Evolutionary conservation across 345 rosid genomes (phyloP).

Genomic region (Moricandia arvensis): DNA sequence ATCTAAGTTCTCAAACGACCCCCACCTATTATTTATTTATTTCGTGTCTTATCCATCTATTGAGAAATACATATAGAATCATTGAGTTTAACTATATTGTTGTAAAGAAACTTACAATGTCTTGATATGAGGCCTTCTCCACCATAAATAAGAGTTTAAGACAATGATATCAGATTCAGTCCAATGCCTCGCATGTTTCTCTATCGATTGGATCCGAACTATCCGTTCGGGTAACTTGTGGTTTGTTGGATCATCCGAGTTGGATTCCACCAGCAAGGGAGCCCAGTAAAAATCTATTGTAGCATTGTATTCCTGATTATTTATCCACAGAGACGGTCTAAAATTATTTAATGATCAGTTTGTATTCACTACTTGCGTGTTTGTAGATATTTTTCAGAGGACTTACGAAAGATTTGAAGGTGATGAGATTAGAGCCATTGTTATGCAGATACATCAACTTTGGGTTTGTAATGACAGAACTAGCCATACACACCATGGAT

Average conservation of each 20-base stretch:
- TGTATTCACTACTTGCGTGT: neutral
- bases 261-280: conserved; percentile 88
- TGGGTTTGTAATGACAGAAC: conserved; percentile 52
- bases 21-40: conserved; percentile 49
- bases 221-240: conserved; percentile 69
- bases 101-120: conserved; percentile 59
- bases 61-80: neutral
- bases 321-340: neutral
- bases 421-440: conserved; percentile 57
- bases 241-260: conserved; percentile 78
- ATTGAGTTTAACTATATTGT: neutral
- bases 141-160: conserved; percentile 90
- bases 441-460: conserved; percentile 52
- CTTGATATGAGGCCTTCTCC: conserved; percentile 72
- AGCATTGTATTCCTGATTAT: conserved; percentile 72
- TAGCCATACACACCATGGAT: conserved; percentile 84
- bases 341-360: neutral
- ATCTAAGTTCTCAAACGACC: conserved; percentile 66
- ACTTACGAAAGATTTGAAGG: conserved; percentile 52
- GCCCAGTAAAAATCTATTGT: conserved; percentile 91
- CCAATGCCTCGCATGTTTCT: conserved; percentile 83
- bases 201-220: conserved; percentile 73
- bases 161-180: conserved; percentile 67
- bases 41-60: neutral
- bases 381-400: neutral